Percentiles rank a stretch among this genome's conserved stretches.
These are phyloP conservation scores for Acanthamoeba lenticulata DNA, from an alignment of 208 protist genomes.

Conservation along the genomic window DNA sequence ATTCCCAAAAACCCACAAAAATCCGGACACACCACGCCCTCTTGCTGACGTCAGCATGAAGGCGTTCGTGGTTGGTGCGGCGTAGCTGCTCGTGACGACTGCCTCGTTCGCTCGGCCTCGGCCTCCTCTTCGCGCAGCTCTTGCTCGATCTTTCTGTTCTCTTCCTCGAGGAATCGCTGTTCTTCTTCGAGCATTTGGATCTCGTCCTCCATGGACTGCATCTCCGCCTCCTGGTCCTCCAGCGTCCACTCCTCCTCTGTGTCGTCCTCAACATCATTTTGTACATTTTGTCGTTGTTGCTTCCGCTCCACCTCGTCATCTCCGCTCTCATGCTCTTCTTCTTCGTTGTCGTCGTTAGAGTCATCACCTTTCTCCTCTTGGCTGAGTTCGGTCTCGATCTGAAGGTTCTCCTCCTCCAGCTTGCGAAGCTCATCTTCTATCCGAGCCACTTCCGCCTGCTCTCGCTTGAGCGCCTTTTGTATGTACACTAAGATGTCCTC, in stretches of 20 bases:
- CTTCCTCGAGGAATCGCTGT: conserved; percentile 1
- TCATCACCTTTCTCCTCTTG: not conserved
- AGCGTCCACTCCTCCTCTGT: not conserved
- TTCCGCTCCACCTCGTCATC: not conserved
- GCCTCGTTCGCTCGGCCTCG: not conserved
- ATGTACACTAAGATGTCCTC: not conserved
- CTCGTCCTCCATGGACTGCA: conserved; percentile 26
- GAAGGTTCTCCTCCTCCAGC: not conserved
- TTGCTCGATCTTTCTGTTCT: conserved; percentile 37
- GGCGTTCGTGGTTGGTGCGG: not conserved
- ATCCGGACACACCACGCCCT: not conserved
- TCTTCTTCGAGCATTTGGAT: conserved; percentile 34
- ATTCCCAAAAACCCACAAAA: too few species aligned
- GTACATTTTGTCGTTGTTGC: not conserved
- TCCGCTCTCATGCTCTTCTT: not conserved
- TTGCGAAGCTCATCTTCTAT: conserved; percentile 14
- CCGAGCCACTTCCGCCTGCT: not conserved
- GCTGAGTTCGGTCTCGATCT: conserved; percentile 10
- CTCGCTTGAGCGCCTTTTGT: not conserved
- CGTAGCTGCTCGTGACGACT: not conserved
- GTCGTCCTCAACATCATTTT: not conserved
- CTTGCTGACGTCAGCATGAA: not conserved
- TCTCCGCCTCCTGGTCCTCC: not conserved
- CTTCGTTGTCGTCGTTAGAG: not conserved
- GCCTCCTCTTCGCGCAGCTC: not conserved